phyloP scores from a whole-genome alignment of 2,329 filamentous ascomycete genomes.

The Ceratocystis harringtonii region DNA sequence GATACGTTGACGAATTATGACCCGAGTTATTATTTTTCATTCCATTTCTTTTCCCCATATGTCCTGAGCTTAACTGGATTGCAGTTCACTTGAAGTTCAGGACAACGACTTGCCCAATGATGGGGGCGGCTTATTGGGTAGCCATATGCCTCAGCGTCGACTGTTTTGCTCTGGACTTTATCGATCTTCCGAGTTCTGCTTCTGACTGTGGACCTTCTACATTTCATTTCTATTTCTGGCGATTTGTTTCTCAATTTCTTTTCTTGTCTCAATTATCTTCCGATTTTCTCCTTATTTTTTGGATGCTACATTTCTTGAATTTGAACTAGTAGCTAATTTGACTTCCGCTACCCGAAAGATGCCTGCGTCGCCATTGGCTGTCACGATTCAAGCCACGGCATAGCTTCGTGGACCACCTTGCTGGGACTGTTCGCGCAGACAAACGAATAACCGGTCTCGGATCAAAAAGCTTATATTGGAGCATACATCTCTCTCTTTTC shows the following conservation, averaged over 20 bases:
- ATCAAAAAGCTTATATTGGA: too few species aligned
- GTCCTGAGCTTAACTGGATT: background rate
- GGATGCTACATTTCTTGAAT: constrained; percentile 17
- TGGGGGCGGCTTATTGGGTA: background rate
- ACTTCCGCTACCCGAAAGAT: too few species aligned
- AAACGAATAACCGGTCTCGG: background rate
- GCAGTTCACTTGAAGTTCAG: background rate
- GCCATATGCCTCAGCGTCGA: background rate
- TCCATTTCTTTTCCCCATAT: background rate
- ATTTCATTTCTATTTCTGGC: constrained; percentile 15
- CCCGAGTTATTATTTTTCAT: constrained; percentile 3
- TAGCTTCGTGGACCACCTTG: too few species aligned
- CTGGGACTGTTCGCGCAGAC: background rate
- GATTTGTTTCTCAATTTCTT: constrained; percentile 17
- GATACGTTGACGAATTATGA: constrained; percentile 18
- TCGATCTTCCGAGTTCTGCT: background rate
- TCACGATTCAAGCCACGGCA: too few species aligned
- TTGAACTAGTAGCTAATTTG: background rate
- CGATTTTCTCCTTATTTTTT: constrained; percentile 12
- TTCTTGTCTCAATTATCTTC: constrained; percentile 9
- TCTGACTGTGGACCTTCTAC: background rate
- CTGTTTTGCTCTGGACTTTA: background rate
- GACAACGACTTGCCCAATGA: background rate
- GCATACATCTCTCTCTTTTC: constrained; percentile 7
- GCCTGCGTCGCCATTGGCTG: too few species aligned